Evolutionary conservation across 257 asterid species (phyloP).

Genomic region (Fraxinus excelsior): DNA sequence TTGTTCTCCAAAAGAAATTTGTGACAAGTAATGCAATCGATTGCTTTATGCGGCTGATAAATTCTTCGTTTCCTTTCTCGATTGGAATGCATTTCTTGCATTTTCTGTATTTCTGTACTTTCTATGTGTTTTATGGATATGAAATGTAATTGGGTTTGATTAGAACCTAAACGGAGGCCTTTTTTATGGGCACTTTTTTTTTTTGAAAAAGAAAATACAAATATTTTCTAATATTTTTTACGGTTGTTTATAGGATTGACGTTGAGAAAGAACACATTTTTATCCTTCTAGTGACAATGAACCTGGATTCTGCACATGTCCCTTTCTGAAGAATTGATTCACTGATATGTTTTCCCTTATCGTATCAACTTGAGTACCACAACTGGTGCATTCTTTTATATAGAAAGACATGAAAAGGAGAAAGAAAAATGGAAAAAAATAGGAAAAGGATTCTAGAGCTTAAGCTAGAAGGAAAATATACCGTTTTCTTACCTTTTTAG

Average conservation of each 20-base stretch:
- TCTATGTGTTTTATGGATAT: constrained; percentile 5
- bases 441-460: constrained; percentile 6
- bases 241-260: background rate
- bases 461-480: background rate
- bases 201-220: background rate
- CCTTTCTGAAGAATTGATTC: constrained; percentile 4
- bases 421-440: background rate
- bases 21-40: constrained; percentile 69
- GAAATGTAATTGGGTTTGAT: constrained; percentile 10
- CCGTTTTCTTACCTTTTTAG: background rate
- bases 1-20: constrained; percentile 75
- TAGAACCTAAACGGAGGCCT: background rate
- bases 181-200: background rate
- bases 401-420: background rate
- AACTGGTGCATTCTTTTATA: background rate
- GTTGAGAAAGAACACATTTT: background rate
- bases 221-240: background rate
- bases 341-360: background rate
- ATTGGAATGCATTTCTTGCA: constrained; percentile 12
- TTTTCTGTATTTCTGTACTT: background rate
- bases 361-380: background rate
- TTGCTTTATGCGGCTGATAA: background rate
- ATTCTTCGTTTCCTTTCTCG: constrained; percentile 15
- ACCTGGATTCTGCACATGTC: constrained; percentile 9
- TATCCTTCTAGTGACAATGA: background rate